Evolutionary conservation across 805 yeast genomes (phyloP).

Genomic region (Jamesozyma jinghongensis): DNA sequence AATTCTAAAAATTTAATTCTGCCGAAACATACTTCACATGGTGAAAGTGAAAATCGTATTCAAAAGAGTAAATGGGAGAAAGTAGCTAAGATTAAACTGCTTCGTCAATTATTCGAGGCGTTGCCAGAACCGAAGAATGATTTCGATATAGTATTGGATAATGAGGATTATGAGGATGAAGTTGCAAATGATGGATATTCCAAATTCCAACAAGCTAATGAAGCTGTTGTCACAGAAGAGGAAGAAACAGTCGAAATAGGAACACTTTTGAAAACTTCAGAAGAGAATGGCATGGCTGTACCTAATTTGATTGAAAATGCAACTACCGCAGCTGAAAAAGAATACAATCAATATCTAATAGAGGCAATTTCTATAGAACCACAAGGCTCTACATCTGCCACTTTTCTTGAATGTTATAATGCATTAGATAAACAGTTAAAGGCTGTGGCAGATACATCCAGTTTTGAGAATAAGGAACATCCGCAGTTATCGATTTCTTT

Average conservation of each 20-base stretch:
- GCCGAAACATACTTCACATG: background rate
- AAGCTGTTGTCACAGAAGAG: conserved; percentile 3
- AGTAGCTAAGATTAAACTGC: conserved; percentile 8
- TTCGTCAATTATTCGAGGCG: conserved; percentile 20
- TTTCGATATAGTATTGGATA: conserved; percentile 34
- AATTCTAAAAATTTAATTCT: background rate
- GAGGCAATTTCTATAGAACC: background rate
- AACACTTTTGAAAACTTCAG: too few species aligned
- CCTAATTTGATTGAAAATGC: conserved; percentile 16
- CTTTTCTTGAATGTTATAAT: background rate
- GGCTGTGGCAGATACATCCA: background rate
- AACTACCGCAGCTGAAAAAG: conserved; percentile 11
- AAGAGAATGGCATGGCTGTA: background rate
- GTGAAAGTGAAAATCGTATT: background rate
- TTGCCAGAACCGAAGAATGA: conserved; percentile 40
- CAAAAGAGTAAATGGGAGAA: background rate
- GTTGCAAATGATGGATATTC: background rate
- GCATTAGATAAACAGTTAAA: background rate
- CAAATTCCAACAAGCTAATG: background rate
- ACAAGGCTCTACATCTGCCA: background rate
- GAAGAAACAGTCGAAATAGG: conserved; percentile 6
- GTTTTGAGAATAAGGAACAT: too few species aligned
- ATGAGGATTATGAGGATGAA: conserved; percentile 23
- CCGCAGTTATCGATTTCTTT: too few species aligned
- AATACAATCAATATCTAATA: conserved; percentile 17